Base-by-base conservation (phyloP, 2,329 filamentous ascomycete genomes). In the Orbilia blumenaviensis region DNA sequence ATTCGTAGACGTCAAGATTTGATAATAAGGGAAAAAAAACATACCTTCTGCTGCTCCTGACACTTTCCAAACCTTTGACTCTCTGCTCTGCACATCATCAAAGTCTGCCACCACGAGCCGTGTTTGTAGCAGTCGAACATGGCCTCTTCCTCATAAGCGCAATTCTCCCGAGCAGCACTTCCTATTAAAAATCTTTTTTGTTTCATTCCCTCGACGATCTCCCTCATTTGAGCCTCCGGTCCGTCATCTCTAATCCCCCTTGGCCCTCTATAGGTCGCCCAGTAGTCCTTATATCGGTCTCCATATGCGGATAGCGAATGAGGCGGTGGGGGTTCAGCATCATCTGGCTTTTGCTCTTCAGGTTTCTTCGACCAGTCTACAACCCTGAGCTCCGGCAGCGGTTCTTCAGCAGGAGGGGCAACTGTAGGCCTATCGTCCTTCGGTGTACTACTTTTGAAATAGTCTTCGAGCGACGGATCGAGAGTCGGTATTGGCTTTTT, bases 101-200 rank as follows among this genome's bases (percentile, higher is more conserved):
- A 84, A 79, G 88, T 87, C 78, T 91, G 89, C 80, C 84, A 83
- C 85, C 89, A 88, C 58, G 86, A 87, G 27, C 94, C 94, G 66
- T 86, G 86, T 80, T 88, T 87, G 86, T 95, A 95, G 85, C 95
- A 99, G 54, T 91, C 87, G 75, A 90, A 89, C 85, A 96, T 90
- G 72, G 90, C 90, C 81, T 92, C 86, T 84, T 97, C 93, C 82
- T 96, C 92, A 76, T 94, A 83, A 0, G 93, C 91, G 83, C 95
- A 99, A 82, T 98, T 99, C 84, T 99, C 95, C 81, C 97, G 86
- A 8, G 94, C 94, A 0, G 93, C 92, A 44, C 88, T 86, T 29
- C 92, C 92, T 77, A 98, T 92, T 66, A 89, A 87, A 34, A 88
- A 87, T 82, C 91, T 92, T 77, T 93, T 89, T 81, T 92, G 89